Percentiles rank a stretch among this genome's conserved stretches.
Evolutionary conservation across 805 yeast species (phyloP).

Genomic region (Ogataea siamensis): DNA sequence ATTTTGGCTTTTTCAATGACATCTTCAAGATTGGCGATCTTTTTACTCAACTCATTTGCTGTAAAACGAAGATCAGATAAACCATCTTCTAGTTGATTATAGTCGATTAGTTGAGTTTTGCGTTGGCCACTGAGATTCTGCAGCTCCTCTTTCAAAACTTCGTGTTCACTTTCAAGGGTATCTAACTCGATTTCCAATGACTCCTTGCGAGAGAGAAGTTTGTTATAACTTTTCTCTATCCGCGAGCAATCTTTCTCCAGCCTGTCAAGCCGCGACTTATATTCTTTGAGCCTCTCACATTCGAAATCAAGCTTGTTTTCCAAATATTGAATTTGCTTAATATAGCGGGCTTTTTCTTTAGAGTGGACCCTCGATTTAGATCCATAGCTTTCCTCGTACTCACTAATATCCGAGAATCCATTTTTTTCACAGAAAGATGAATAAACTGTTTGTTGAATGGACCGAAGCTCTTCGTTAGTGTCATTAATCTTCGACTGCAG

Average conservation of each 20-base stretch:
- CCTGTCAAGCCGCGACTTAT: slow-evolving; percentile 43
- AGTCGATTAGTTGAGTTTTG: slow-evolving; percentile 17
- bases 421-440: slow-evolving; percentile 51
- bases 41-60: slow-evolving; percentile 31
- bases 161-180: slow-evolving; percentile 40
- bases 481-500: slow-evolving; percentile 31
- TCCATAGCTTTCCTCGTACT: slow-evolving; percentile 72
- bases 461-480: slow-evolving; percentile 17
- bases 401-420: slow-evolving; percentile 55
- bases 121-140: slow-evolving; percentile 17
- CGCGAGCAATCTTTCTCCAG: slow-evolving; percentile 40
- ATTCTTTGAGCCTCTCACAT: slow-evolving; percentile 53
- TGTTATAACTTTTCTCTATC: slow-evolving; percentile 35
- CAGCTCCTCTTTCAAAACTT: slow-evolving; percentile 37
- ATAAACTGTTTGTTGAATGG: slow-evolving; percentile 47
- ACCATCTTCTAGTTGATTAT: slow-evolving; percentile 30
- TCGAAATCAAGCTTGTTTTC: slow-evolving; percentile 66
- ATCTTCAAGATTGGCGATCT: slow-evolving; percentile 46
- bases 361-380: slow-evolving; percentile 51
- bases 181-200: slow-evolving; percentile 35
- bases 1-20: slow-evolving; percentile 50
- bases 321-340: slow-evolving; percentile 59
- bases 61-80: slow-evolving; percentile 33
- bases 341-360: slow-evolving; percentile 58
- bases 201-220: slow-evolving; percentile 35